Conservation (phyloP, 2,329 filamentous ascomycete genomes). For the Colletotrichum sp. region DNA sequence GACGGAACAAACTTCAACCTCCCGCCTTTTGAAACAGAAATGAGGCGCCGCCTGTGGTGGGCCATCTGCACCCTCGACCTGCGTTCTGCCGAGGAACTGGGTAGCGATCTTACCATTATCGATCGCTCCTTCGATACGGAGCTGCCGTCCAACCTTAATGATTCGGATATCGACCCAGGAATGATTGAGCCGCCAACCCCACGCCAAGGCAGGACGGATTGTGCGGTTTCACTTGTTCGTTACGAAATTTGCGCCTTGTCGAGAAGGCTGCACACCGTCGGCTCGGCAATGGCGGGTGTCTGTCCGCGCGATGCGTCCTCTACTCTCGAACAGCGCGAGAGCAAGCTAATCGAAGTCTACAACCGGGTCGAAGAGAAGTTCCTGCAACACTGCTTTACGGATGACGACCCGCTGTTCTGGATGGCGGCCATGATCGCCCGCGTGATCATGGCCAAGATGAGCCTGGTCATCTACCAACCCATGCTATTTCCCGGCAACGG, state of each 20-base stretch:
- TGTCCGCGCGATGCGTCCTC: slow-evolving; percentile 31
- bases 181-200: slow-evolving; percentile 52
- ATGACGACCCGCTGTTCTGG: slow-evolving; percentile 66
- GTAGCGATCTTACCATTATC: slow-evolving; percentile 49
- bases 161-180: slow-evolving; percentile 50
- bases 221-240: slow-evolving; percentile 52
- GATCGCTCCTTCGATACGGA: slow-evolving; percentile 51
- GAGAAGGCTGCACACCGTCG: slow-evolving; percentile 37
- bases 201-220: slow-evolving; percentile 57
- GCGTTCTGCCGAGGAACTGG: slow-evolving; percentile 58
- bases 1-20: slow-evolving; percentile 58
- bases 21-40: slow-evolving; percentile 63
- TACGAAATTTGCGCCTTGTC: slow-evolving; percentile 55
- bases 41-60: slow-evolving; percentile 67
- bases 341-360: slow-evolving; percentile 58
- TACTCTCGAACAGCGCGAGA: slow-evolving; percentile 40
- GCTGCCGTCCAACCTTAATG: slow-evolving; percentile 56
- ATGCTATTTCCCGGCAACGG: slow-evolving; percentile 65
- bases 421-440: slow-evolving; percentile 71
- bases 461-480: slow-evolving; percentile 78
- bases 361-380: slow-evolving; percentile 61
- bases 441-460: slow-evolving; percentile 79
- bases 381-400: slow-evolving; percentile 48
- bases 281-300: slow-evolving; percentile 36
- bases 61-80: slow-evolving; percentile 63